Percentiles rank a stretch among this genome's conserved stretches.
Conservation (phyloP, 768 basidiomycete genomes). For the Scleroderma citrinum region DNA sequence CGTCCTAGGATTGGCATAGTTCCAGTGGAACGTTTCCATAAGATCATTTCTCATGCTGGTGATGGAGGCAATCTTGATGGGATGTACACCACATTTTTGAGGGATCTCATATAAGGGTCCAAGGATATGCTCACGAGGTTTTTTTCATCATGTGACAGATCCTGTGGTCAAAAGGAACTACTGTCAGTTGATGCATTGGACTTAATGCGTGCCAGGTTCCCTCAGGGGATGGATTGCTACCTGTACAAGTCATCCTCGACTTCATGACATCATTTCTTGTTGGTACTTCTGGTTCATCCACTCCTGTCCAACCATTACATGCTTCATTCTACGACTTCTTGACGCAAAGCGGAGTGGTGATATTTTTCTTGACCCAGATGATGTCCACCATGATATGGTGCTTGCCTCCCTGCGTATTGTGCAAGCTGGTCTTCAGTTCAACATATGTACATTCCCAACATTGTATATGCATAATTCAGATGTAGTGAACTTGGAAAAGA, state of each 20-base stretch:
- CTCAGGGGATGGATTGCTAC: not conserved
- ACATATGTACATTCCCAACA: slow-evolving; percentile 28
- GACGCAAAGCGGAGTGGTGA: slow-evolving; percentile 6
- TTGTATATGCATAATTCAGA: slow-evolving; percentile 27
- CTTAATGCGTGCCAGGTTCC: not conserved
- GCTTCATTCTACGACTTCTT: slow-evolving; percentile 24
- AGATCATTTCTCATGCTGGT: not conserved
- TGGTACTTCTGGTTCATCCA: not conserved
- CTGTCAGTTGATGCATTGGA: not conserved
- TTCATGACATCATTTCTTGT: slow-evolving; percentile 5
- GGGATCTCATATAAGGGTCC: no score
- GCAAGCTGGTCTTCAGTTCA: slow-evolving; percentile 27
- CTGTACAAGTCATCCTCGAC: not conserved
- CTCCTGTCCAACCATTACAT: slow-evolving; percentile 16
- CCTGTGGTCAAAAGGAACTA: not conserved
- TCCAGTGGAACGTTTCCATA: not conserved
- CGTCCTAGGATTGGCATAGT: not conserved
- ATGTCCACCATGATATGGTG: slow-evolving; percentile 14
- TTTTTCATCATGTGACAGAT: not conserved
- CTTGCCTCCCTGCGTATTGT: slow-evolving; percentile 21
- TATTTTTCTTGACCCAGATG: slow-evolving; percentile 8
- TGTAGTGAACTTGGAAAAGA: slow-evolving; percentile 3
- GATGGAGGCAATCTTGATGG: not conserved
- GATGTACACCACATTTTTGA: not conserved
- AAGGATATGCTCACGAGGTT: not conserved